Conservation (phyloP, 306 rosid species). For the Malus domestica region DNA sequence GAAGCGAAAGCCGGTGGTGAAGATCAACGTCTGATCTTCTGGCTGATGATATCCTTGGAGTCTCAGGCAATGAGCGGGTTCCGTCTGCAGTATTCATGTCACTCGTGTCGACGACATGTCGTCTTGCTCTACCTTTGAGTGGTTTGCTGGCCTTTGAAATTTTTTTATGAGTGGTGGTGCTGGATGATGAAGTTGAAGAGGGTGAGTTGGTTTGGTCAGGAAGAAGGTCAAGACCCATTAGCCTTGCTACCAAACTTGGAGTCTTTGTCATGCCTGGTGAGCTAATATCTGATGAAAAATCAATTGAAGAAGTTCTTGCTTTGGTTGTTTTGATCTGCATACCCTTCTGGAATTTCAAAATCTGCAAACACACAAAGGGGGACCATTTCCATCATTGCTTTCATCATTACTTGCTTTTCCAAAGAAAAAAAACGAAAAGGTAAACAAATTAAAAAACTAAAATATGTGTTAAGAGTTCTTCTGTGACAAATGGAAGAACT, state of each 20-base stretch:
- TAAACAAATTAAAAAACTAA: not conserved
- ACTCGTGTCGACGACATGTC: slow-evolving; percentile 18
- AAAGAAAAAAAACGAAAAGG: not conserved
- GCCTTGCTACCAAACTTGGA: slow-evolving; percentile 84
- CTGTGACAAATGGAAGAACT: slow-evolving; percentile 11
- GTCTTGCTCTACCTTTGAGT: slow-evolving; percentile 27
- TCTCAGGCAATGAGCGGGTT: slow-evolving; percentile 61
- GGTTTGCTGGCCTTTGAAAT: slow-evolving; percentile 4
- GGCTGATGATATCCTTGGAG: slow-evolving; percentile 60
- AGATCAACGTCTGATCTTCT: slow-evolving; percentile 70
- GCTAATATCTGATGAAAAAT: slow-evolving; percentile 44
- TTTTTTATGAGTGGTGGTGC: slow-evolving; percentile 18
- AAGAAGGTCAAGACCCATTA: slow-evolving; percentile 96
- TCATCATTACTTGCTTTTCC: slow-evolving; percentile 13
- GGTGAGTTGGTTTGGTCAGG: slow-evolving; percentile 51
- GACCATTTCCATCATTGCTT: slow-evolving; percentile 5
- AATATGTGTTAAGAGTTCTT: not conserved
- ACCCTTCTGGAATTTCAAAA: slow-evolving; percentile 48
- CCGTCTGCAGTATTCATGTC: slow-evolving; percentile 2
- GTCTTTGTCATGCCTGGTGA: slow-evolving; percentile 76
- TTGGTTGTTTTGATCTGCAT: slow-evolving; percentile 55
- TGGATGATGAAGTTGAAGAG: slow-evolving; percentile 19
- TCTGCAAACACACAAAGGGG: slow-evolving; percentile 1
- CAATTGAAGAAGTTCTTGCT: slow-evolving; percentile 18
- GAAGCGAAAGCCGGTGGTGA: slow-evolving; percentile 69